Evolutionary conservation across 1,139 yeast genomes (phyloP).

Genomic region (Groenewaldozyma auringiensis): DNA sequence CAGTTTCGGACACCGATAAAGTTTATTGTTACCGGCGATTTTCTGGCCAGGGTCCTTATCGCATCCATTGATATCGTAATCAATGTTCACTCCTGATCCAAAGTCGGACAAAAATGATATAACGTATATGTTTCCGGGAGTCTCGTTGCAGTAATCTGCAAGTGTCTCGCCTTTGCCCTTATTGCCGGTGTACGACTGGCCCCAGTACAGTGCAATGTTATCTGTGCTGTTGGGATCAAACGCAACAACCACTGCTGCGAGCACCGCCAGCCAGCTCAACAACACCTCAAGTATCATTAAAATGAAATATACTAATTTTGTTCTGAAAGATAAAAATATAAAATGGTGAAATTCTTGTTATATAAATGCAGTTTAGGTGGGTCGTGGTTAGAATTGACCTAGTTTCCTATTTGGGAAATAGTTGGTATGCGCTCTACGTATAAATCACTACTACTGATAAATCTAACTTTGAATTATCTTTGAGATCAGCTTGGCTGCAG

Average conservation of each 20-base stretch:
- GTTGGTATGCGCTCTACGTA: too few relatives aligned
- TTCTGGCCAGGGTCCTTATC: constrained; percentile 17
- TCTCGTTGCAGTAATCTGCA: constrained; percentile 58
- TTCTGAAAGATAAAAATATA: too few relatives aligned
- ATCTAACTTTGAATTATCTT: background rate
- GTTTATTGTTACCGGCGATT: constrained; percentile 23
- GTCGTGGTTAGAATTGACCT: too few relatives aligned
- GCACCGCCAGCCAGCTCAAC: too few relatives aligned
- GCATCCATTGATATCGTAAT: constrained; percentile 63
- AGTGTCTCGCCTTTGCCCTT: constrained; percentile 38
- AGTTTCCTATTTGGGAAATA: too few relatives aligned
- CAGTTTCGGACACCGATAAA: constrained; percentile 31
- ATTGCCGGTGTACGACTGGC: constrained; percentile 78
- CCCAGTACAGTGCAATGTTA: constrained; percentile 83
- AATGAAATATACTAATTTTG: too few relatives aligned
- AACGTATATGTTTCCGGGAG: constrained; percentile 62
- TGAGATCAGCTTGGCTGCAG: background rate
- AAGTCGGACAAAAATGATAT: constrained; percentile 63
- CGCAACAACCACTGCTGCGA: constrained; percentile 10
- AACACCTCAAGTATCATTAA: too few relatives aligned
- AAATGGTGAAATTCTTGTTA: too few relatives aligned
- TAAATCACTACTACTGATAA: too few relatives aligned
- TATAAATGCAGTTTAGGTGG: too few relatives aligned
- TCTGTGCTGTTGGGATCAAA: constrained; percentile 13
- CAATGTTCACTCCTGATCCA: constrained; percentile 40